A percentile compares a stretch with the other conserved stretches of the same genome.
Evolutionary conservation across 2,329 filamentous ascomycete species (phyloP).

Genomic region (Sporothrix brasiliensis): DNA sequence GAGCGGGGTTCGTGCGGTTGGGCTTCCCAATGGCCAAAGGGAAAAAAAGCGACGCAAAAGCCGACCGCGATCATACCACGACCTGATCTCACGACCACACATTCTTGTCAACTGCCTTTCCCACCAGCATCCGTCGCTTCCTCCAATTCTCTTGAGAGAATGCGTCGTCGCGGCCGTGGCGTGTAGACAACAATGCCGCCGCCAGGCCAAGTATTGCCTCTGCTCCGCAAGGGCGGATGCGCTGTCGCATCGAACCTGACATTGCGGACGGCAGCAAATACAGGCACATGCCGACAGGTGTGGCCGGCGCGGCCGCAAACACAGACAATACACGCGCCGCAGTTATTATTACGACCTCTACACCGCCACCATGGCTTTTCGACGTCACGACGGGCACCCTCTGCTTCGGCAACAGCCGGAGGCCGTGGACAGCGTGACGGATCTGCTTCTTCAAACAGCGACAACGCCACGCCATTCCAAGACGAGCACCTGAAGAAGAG

Average conservation of each 20-base stretch:
- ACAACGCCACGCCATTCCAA: conserved; percentile 4
- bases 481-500: conserved; percentile 39
- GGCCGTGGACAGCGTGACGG: conserved; percentile 1
- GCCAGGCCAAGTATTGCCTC: conserved; percentile 47
- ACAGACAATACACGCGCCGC: not conserved
- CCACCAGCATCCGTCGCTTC: not conserved
- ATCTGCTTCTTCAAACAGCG: not conserved
- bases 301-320: not conserved
- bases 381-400: conserved; percentile 32
- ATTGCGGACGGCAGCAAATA: not conserved
- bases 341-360: not conserved
- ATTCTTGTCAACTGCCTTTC: not conserved
- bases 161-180: conserved; percentile 19
- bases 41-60: conserved; percentile 11
- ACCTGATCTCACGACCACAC: not conserved
- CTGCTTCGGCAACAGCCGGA: conserved; percentile 18
- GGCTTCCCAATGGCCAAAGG: conserved; percentile 1
- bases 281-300: not conserved
- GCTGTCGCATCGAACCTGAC: not conserved
- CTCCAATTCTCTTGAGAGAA: not conserved
- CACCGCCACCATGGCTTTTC: conserved; percentile 15
- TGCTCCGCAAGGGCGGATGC: conserved; percentile 36
- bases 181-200: conserved; percentile 37
- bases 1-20: not conserved
- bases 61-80: not conserved